Evolutionary conservation across 208 protist species (phyloP), one percentile per base, ranked within the genome.

Genomic region (Acanthamoeba culbertsoni): DNA sequence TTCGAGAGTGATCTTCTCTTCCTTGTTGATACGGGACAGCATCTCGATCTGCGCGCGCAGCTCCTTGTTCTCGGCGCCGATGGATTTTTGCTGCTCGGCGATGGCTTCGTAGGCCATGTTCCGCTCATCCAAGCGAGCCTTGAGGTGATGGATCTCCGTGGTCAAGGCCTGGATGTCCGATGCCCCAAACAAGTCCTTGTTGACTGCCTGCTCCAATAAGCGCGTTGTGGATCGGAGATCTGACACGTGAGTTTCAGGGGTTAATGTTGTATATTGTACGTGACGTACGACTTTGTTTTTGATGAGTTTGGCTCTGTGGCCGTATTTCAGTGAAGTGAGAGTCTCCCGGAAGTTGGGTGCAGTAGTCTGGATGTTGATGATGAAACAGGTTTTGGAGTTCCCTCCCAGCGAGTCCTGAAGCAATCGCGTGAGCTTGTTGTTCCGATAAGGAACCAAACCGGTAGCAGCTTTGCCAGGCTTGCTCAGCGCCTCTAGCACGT

Each of bases 371-470:
- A 97, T 62, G 88, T 97, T 97, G 37, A 97, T 97, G 65, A 98
- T 95, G 96, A 98, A 98, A 23, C 96, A 48, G 7, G 97, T 98
- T 31, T 82, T 92, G 35, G 93, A 94, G 89, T 97, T 97, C 35
- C 97, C 97, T 35, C 96, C 97, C 0, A 98, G 73, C 28, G 94
- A 96, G 35, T 98, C 96, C 42, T 96, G 94, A 7, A 98, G 93
- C 53, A 98, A 92, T 26, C 96, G 48, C 37, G 97, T 98, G 35
- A 98, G 94, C 84, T 96, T 96, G 57, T 94, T 96, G 94, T 98
- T 98, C 35, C 98, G 91, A 79, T 98, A 98, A 2, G 98, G 97
- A 26, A 98, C 94, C 91, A 98, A 97, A 62, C 59, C 90, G 12
- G 65, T 51, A 28, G 63, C 33, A 18, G 23, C 7, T 26, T 53